phyloP scores from a whole-genome alignment of 805 yeast genomes.

The Metschnikowia drakensbergensis region DNA sequence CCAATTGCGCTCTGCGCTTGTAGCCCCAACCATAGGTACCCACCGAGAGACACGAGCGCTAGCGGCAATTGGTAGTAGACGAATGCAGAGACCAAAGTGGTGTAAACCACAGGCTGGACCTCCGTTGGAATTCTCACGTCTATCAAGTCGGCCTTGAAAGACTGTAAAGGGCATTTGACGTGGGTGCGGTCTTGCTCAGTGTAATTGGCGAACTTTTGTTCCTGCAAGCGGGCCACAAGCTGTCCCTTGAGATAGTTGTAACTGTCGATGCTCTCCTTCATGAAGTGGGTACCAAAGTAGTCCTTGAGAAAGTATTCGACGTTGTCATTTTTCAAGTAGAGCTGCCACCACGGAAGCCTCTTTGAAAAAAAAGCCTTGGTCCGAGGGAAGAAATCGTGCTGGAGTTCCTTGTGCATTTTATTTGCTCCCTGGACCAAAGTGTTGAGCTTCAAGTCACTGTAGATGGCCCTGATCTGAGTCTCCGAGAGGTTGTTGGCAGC shows the following conservation, averaged over 20 bases:
- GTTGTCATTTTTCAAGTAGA: slow-evolving; percentile 41
- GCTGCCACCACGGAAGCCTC: slow-evolving; percentile 39
- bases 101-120: slow-evolving; percentile 36
- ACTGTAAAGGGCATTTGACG: slow-evolving; percentile 28
- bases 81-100: slow-evolving; percentile 27
- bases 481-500: slow-evolving; percentile 15
- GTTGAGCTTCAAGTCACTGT: slow-evolving; percentile 20
- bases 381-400: slow-evolving; percentile 30
- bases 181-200: slow-evolving; percentile 7
- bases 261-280: slow-evolving; percentile 36
- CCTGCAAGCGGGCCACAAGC: slow-evolving; percentile 28
- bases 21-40: slow-evolving; percentile 34
- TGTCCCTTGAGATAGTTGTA: slow-evolving; percentile 39
- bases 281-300: slow-evolving; percentile 31
- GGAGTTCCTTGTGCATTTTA: slow-evolving; percentile 35
- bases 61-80: slow-evolving; percentile 38
- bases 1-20: slow-evolving; percentile 32
- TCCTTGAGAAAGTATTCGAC: slow-evolving; percentile 42
- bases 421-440: slow-evolving; percentile 28
- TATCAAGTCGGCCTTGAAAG: slow-evolving; percentile 30
- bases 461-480: slow-evolving; percentile 16
- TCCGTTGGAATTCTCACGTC: slow-evolving; percentile 27
- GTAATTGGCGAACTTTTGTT: slow-evolving; percentile 23
- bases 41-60: slow-evolving; percentile 25
- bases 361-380: slow-evolving; percentile 28